These are phyloP conservation scores for Elasticomyces elasticus DNA, from an alignment of 495 filamentous ascomycete species.

Conservation along the genomic window DNA sequence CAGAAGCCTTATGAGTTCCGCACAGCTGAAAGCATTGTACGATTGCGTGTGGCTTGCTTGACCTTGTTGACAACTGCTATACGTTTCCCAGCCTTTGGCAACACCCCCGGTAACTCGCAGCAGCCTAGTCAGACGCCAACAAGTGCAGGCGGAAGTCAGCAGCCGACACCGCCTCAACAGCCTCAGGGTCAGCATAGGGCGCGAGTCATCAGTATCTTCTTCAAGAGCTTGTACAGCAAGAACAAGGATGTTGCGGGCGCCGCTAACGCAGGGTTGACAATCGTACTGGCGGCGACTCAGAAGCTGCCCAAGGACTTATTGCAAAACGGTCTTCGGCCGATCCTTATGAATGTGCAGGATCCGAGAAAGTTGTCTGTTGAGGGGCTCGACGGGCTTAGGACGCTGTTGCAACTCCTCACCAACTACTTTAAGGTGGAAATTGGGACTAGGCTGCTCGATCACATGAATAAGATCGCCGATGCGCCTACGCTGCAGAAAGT, in stretches of 20 bases:
- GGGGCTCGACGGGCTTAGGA: slow-evolving; percentile 81
- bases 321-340: slow-evolving; percentile 86
- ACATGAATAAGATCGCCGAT: slow-evolving; percentile 86
- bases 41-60: slow-evolving; percentile 87
- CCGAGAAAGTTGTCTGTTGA: slow-evolving; percentile 81
- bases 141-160: background rate
- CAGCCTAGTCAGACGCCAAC: background rate
- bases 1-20: slow-evolving; percentile 80
- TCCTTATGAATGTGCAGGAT: slow-evolving; percentile 91
- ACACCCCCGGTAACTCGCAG: slow-evolving; percentile 33
- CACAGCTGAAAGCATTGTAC: slow-evolving; percentile 81
- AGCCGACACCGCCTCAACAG: background rate
- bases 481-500: slow-evolving; percentile 69
- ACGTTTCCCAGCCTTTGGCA: slow-evolving; percentile 78
- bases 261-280: slow-evolving; percentile 76
- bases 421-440: slow-evolving; percentile 99
- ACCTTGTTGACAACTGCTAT: slow-evolving; percentile 86
- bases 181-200: slow-evolving; percentile 49
- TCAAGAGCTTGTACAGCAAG: slow-evolving; percentile 90
- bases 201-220: slow-evolving; percentile 89
- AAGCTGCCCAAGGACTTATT: slow-evolving; percentile 93
- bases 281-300: slow-evolving; percentile 74
- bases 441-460: slow-evolving; percentile 77
- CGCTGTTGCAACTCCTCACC: slow-evolving; percentile 78
- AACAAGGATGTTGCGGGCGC: slow-evolving; percentile 87